phyloP scores from a whole-genome alignment of 805 yeast genomes.

The Candida michaelii region DNA sequence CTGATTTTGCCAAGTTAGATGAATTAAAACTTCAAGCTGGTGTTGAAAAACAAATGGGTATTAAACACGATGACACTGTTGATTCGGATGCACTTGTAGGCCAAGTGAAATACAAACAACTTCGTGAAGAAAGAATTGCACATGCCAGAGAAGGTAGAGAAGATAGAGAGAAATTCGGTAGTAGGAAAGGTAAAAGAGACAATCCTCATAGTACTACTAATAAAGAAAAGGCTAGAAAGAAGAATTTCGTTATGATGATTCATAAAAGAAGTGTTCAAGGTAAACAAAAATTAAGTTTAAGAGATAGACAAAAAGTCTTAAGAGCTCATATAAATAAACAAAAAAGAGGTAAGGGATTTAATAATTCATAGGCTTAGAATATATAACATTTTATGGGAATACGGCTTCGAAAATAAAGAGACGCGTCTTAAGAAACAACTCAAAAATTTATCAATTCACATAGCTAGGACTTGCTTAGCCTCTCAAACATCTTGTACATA shows the following conservation, averaged over 20 bases:
- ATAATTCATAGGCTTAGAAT: neutral
- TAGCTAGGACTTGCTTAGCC: no score
- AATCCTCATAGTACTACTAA: conserved; percentile 84
- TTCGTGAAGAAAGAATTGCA: conserved; percentile 87
- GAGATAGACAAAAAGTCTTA: conserved; percentile 86
- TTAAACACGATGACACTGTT: conserved; percentile 76
- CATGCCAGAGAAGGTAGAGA: conserved; percentile 88
- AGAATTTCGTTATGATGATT: conserved; percentile 98
- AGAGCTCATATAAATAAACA: conserved; percentile 87
- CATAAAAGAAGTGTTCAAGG: conserved; percentile 95
- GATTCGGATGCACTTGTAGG: conserved; percentile 80
- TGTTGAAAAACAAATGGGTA: conserved; percentile 73
- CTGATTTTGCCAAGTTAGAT: conserved; percentile 94
- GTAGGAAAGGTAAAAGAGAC: conserved; percentile 77
- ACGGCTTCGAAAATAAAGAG: no score
- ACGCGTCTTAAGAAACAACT: no score
- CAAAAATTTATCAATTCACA: no score
- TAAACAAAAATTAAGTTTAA: conserved; percentile 81
- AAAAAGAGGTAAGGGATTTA: conserved; percentile 40
- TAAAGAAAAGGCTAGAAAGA: conserved; percentile 93
- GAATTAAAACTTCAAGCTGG: conserved; percentile 87
- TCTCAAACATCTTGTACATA: conserved; percentile 1
- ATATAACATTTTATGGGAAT: no score
- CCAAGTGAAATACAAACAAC: conserved; percentile 75
- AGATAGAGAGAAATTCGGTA: conserved; percentile 87